A percentile compares a stretch with the other conserved stretches of the same genome.
phyloP scores from a whole-genome alignment of 2,329 filamentous ascomycete genomes.

The Paecilomyces formosus region DNA sequence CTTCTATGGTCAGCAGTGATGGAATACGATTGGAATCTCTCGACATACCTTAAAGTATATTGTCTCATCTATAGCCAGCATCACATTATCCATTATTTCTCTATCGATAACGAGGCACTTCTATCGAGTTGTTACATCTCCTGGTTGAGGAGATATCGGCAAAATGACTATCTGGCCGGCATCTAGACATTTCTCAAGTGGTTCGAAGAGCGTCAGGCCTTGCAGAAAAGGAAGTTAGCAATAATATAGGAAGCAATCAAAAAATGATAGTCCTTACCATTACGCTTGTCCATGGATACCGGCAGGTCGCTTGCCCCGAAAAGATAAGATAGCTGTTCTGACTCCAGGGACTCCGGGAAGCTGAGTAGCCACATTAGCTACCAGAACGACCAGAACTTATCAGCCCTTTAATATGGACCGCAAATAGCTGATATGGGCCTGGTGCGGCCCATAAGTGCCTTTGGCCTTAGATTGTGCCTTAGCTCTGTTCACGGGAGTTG shows the following conservation, averaged over 20 bases:
- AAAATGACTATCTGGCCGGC: not conserved
- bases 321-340: not conserved
- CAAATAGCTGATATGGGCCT: no score
- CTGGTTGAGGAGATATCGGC: not conserved
- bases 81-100: not conserved
- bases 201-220: not conserved
- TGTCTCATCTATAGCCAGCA: not conserved
- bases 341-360: not conserved
- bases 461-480: no score
- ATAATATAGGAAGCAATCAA: not conserved
- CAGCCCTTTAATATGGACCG: no score
- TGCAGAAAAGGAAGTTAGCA: not conserved
- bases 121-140: not conserved
- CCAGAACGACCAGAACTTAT: no score
- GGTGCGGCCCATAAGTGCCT: no score
- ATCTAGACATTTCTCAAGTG: not conserved
- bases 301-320: not conserved
- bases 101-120: not conserved
- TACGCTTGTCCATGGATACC: not conserved
- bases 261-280: not conserved
- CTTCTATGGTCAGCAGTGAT: not conserved
- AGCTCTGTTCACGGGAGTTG: no score
- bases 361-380: no score
- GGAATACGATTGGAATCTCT: not conserved
- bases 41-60: not conserved